A percentile compares a stretch with the other conserved stretches of the same genome.
Conservation (phyloP, 1,139 yeast genomes). For the Lodderomyces pseudojiufengensis region DNA sequence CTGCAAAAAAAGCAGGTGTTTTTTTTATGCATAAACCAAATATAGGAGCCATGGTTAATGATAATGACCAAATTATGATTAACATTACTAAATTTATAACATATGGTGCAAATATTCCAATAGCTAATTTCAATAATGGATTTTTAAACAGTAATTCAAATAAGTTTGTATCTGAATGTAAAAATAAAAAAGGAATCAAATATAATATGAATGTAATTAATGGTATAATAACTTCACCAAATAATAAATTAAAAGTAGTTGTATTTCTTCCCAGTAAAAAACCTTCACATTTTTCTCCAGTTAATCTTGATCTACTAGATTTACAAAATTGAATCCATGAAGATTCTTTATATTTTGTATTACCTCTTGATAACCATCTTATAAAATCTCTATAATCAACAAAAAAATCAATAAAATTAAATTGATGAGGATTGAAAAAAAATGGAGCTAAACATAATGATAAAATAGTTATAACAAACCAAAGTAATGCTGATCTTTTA, state of each 20-base stretch:
- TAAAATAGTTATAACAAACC: constrained; percentile 79
- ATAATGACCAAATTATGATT: constrained; percentile 40
- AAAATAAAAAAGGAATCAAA: constrained; percentile 61
- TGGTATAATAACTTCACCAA: constrained; percentile 54
- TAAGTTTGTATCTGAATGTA: constrained; percentile 63
- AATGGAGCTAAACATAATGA: constrained; percentile 78
- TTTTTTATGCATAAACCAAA: constrained; percentile 33
- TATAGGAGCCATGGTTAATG: constrained; percentile 47
- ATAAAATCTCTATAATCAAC: constrained; percentile 65
- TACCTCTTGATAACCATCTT: constrained; percentile 69
- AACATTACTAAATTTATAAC: constrained; percentile 43
- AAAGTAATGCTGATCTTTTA: constrained; percentile 73
- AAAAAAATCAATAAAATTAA: constrained; percentile 63
- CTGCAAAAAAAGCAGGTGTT: constrained; percentile 43
- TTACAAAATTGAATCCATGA: constrained; percentile 66
- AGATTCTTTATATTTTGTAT: constrained; percentile 40
- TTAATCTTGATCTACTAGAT: constrained; percentile 51
- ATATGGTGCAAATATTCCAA: constrained; percentile 55
- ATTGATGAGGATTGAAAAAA: constrained; percentile 84
- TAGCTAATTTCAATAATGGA: constrained; percentile 48
- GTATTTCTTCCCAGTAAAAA: constrained; percentile 22
- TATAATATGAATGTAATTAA: constrained; percentile 37
- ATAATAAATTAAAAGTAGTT: constrained; percentile 39
- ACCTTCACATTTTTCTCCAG: constrained; percentile 56
- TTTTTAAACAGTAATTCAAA: constrained; percentile 42